Evolutionary conservation across 2,329 filamentous ascomycete species (phyloP), one percentile per base, ranked within the genome.

Genomic region (Huntiella savannae): DNA sequence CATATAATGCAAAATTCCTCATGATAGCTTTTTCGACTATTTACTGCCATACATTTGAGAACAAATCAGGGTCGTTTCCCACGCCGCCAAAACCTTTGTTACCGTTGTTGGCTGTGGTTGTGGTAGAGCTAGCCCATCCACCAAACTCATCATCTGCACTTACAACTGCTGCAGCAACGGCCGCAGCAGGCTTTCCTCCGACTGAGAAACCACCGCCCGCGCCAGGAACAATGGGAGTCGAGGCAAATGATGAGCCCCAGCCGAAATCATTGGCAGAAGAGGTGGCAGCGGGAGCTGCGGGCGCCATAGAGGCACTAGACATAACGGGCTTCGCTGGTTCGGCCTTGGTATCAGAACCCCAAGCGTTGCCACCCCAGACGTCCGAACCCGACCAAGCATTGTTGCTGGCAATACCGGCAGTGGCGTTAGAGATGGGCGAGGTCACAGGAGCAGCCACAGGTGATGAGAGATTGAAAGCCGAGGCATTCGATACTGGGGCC

Each of bases 81-180:
- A 36, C 16, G 3, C 17, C 75, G 15, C 73, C 77, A 53, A 79
- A 74, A 10, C 49, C 34, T 42, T 47, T 46, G 36, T 38, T 45
- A 11, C 73, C 19, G 70, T 63, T 33, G 69, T 62, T 11, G 22
- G 62, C 57, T 42, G 59, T 60, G 38, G 58, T 59, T 15, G 65
- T 56, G 54, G 71, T 56, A 72, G 79, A 64, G 69, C 84, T 92
- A 41, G 83, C 77, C 88, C 88, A 96, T 10, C 88, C 87, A 15
- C 88, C 88, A 64, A 95, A 96, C 58, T 96, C 88, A 61, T 96
- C 88, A 55, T 96, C 88, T 0, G 83, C 81, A 33, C 82, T 71
- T 2, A 94, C 82, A 33, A 40, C 40, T 7, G 40, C 35, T 55
- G 80, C 79, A 17, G 83, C 77, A 36, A 67, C 64, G 46, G 66